These are phyloP conservation scores for Plicaturopsis crispa DNA, from an alignment of 768 basidiomycete genomes.

Conservation along the genomic window DNA sequence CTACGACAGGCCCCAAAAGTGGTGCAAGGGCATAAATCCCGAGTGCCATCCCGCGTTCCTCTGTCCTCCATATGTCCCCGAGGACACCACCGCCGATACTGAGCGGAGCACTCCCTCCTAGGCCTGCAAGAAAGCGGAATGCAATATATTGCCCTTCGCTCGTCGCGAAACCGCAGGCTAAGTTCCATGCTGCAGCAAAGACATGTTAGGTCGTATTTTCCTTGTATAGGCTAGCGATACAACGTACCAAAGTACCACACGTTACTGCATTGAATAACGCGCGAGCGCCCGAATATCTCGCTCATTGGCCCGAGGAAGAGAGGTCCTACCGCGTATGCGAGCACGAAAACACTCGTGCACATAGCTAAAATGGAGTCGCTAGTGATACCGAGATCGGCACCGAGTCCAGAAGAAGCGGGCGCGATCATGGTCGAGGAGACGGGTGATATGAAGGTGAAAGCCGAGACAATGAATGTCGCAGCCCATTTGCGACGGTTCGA, in stretches of 20 bases:
- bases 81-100: constrained; percentile 63
- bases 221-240: background rate
- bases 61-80: constrained; percentile 52
- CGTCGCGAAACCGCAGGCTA: constrained; percentile 52
- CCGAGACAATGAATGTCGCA: constrained; percentile 54
- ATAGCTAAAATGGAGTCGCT: constrained; percentile 29
- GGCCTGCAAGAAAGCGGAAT: constrained; percentile 61
- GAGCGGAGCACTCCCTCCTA: constrained; percentile 69
- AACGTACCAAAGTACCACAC: constrained; percentile 54
- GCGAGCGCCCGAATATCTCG: constrained; percentile 64
- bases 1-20: constrained; percentile 56
- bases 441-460: constrained; percentile 62
- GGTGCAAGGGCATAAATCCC: constrained; percentile 62
- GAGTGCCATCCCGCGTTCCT: constrained; percentile 58
- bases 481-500: constrained; percentile 51
- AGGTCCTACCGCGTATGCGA: constrained; percentile 31
- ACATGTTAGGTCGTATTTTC: background rate
- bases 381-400: constrained; percentile 13
- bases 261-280: constrained; percentile 55
- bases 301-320: constrained; percentile 50
- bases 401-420: constrained; percentile 35
- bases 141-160: constrained; percentile 51
- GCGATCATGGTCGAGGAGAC: constrained; percentile 73
- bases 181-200: constrained; percentile 30
- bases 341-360: constrained; percentile 34